Conservation (phyloP, 495 filamentous ascomycete species). For the Cercophora sp. region DNA sequence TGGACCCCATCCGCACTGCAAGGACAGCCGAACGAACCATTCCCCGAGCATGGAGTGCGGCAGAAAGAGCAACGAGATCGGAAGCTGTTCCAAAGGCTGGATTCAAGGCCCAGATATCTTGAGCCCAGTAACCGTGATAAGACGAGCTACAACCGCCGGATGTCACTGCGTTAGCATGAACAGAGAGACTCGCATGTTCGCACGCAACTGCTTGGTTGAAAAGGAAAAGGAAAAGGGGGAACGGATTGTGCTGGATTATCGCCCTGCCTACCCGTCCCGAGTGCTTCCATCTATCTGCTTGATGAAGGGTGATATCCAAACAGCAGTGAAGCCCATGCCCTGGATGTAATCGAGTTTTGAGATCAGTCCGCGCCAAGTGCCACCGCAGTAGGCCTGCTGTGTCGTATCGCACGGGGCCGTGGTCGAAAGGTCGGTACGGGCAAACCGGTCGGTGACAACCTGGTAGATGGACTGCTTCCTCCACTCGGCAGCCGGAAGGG, state of each 20-base stretch:
- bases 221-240: not conserved
- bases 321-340: conserved; percentile 74
- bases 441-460: conserved; percentile 72
- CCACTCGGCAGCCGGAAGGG: conserved; percentile 30
- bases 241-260: too few relatives aligned
- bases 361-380: conserved; percentile 69
- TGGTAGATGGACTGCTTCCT: conserved; percentile 67
- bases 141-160: conserved; percentile 28
- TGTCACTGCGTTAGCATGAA: too few relatives aligned
- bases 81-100: conserved; percentile 61
- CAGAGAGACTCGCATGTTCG: too few relatives aligned
- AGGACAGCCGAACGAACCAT: conserved; percentile 41
- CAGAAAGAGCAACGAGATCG: conserved; percentile 58
- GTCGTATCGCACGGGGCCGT: conserved; percentile 50
- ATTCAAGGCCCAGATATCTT: conserved; percentile 63
- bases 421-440: conserved; percentile 61
- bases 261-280: conserved; percentile 47
- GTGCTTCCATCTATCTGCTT: conserved; percentile 52
- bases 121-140: conserved; percentile 77
- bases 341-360: conserved; percentile 68
- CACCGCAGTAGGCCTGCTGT: conserved; percentile 63
- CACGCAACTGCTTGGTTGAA: too few relatives aligned
- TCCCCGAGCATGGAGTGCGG: conserved; percentile 55
- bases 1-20: not conserved
- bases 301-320: conserved; percentile 80